phyloP scores from a whole-genome alignment of 805 yeast species.

The Saturnispora besseyi region DNA sequence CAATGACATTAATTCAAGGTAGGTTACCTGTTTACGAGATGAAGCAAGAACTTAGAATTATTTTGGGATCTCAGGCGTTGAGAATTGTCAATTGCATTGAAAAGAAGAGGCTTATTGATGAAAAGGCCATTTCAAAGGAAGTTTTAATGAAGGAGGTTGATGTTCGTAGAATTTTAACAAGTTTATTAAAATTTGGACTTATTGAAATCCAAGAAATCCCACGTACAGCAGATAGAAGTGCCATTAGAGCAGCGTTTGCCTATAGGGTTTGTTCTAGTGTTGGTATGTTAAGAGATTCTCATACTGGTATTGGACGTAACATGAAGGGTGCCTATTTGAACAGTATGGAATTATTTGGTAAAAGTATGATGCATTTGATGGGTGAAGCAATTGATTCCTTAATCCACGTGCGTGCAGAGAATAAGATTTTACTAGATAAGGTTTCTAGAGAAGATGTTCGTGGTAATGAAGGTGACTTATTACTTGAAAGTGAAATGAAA shows the following conservation, averaged over 20 bases:
- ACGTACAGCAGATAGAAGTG: conserved; percentile 82
- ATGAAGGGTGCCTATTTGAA: conserved; percentile 17
- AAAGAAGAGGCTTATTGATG: conserved; percentile 65
- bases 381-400: conserved; percentile 42
- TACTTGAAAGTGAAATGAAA: conserved; percentile 65
- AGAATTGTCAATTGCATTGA: conserved; percentile 73
- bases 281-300: conserved; percentile 3
- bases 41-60: conserved; percentile 49
- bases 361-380: conserved; percentile 43
- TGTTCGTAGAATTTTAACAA: conserved; percentile 61
- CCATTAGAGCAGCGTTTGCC: conserved; percentile 75
- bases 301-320: not conserved
- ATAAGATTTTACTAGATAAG: conserved; percentile 63
- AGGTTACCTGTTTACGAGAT: conserved; percentile 39
- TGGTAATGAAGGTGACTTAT: conserved; percentile 66
- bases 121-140: conserved; percentile 65
- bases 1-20: conserved; percentile 44
- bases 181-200: conserved; percentile 58
- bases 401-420: conserved; percentile 45
- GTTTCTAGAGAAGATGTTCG: conserved; percentile 85
- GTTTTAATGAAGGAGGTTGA: conserved; percentile 73
- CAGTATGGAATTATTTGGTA: conserved; percentile 29
- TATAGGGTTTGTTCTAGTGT: conserved; percentile 43
- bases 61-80: conserved; percentile 58
- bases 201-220: conserved; percentile 92